Evolutionary conservation across 208 protist genomes (phyloP), one percentile per base, ranked within the genome.

Genomic region (Trypanosoma platydactyli): DNA sequence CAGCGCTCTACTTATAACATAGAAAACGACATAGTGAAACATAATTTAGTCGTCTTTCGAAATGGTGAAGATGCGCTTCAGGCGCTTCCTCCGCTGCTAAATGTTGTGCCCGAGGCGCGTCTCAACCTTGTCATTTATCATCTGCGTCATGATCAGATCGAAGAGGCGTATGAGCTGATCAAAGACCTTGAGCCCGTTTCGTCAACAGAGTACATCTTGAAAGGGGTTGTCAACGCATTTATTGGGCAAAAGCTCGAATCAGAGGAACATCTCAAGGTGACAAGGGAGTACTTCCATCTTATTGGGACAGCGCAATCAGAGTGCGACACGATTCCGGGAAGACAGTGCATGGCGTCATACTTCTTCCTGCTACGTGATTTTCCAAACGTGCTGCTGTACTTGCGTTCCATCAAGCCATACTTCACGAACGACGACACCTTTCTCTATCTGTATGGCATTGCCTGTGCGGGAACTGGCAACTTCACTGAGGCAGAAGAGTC

Each of bases 21-120:
- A 15, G 91, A 96, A 61, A 93, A 92, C 41, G 93, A 97, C 67
- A 87, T 98, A 60, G 86, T 98, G 16, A 92, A 96, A 71, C 97
- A 99, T 84, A 99, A 99, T 82, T 62, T 98, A 55, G 97, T 98
- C 1, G 96, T 99, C 13, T 99, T 99, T 80, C 89, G 95, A 29
- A 89, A 90, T 64, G 97, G 97, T 30, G 97, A 98, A 50, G 95
- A 97, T 56, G 97, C 97, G 25, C 68, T 98, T 55, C 92, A 98
- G 71, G 89, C 98, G 33, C 83, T 99, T 29, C 97, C 97, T 11
- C 79, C 92, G 1, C 80, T 99, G 13, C 40, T 98, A 2, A 84
- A 98, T 49, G 84, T 96, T 22, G 83, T 99, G 25, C 94, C 97
- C 5, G 97, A 99, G 71, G 97, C 97, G 12, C 84, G 96, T 6